Percentiles rank a stretch among this genome's conserved stretches.
Evolutionary conservation across 202 grass and related monocot genomes (phyloP).

Genomic region (Saccharum hybrid): DNA sequence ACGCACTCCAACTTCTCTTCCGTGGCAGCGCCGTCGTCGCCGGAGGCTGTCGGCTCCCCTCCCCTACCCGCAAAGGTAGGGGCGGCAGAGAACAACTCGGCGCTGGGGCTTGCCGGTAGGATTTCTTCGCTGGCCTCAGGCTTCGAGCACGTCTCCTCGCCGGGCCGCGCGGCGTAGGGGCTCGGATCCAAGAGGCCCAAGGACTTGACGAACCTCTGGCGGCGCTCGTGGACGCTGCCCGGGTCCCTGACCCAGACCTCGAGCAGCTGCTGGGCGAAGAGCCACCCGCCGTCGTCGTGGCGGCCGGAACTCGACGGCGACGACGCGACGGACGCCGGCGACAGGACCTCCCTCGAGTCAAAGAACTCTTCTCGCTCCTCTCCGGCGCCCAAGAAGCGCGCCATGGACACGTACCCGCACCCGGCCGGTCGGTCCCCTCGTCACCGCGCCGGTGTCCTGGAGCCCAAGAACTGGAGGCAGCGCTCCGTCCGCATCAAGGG

Average conservation of each 20-base stretch:
- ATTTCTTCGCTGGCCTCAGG: conserved; percentile 38
- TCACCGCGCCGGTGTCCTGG: conserved; percentile 45
- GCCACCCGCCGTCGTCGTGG: conserved; percentile 35
- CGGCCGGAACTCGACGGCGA: conserved; percentile 58
- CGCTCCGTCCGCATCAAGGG: conserved; percentile 32
- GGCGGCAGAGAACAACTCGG: conserved; percentile 22
- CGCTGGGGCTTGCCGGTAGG: conserved; percentile 20
- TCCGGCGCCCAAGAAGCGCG: conserved; percentile 17
- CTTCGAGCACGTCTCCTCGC: conserved; percentile 34
- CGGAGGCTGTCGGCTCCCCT: conserved; percentile 37
- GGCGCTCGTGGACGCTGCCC: conserved; percentile 65
- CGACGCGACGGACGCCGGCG: conserved; percentile 58
- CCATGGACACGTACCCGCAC: conserved; percentile 46
- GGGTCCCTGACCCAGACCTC: conserved; percentile 59
- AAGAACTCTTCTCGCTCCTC: conserved; percentile 68
- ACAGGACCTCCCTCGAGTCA: conserved; percentile 74
- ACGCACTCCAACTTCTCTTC: conserved; percentile 52
- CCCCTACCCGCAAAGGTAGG: conserved; percentile 4
- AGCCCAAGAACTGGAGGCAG: conserved; percentile 16
- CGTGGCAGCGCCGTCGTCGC: conserved; percentile 15
- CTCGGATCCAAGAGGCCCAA: conserved; percentile 58
- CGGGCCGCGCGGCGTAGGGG: not conserved
- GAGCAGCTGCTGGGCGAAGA: conserved; percentile 17
- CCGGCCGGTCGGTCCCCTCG: not conserved
- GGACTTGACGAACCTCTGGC: conserved; percentile 60